These are phyloP conservation scores for Globisporangium solare DNA, from an alignment of 352 stramenopile species.

Conservation along the genomic window DNA sequence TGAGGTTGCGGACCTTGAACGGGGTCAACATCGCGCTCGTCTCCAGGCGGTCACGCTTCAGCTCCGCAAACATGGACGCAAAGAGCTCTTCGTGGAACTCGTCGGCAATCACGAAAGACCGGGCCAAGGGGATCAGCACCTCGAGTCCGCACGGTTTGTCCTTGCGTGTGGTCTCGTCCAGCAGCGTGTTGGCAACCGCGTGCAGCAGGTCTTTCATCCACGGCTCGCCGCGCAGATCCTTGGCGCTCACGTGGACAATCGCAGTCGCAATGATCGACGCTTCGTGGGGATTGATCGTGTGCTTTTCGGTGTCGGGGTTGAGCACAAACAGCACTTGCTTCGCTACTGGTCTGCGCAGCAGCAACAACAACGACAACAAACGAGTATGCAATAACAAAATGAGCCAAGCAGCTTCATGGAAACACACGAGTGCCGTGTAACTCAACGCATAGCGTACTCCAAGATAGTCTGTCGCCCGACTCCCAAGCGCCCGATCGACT, in stretches of 20 bases:
- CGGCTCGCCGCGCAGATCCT: constrained; percentile 38
- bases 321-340: constrained; percentile 38
- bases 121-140: constrained; percentile 39
- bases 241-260: constrained; percentile 43
- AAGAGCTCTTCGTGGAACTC: constrained; percentile 57
- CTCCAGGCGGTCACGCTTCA: constrained; percentile 38
- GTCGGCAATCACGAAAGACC: constrained; percentile 44
- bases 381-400: not conserved
- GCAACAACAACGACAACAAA: no score
- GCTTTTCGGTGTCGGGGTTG: constrained; percentile 16
- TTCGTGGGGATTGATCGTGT: constrained; percentile 32
- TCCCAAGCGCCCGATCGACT: constrained; percentile 44
- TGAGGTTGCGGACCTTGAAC: constrained; percentile 32
- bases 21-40: constrained; percentile 19
- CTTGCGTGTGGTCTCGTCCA: constrained; percentile 24
- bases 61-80: constrained; percentile 30
- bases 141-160: constrained; percentile 18
- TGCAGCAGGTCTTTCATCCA: constrained; percentile 50
- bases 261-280: constrained; percentile 44
- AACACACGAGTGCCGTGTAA: not conserved
- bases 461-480: constrained; percentile 55
- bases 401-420: not conserved
- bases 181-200: constrained; percentile 26
- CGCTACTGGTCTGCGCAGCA: constrained; percentile 39
- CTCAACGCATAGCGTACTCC: constrained; percentile 27